These are phyloP conservation scores for Pythium phragmitis DNA, from an alignment of 352 stramenopile genomes.

Conservation along the genomic window DNA sequence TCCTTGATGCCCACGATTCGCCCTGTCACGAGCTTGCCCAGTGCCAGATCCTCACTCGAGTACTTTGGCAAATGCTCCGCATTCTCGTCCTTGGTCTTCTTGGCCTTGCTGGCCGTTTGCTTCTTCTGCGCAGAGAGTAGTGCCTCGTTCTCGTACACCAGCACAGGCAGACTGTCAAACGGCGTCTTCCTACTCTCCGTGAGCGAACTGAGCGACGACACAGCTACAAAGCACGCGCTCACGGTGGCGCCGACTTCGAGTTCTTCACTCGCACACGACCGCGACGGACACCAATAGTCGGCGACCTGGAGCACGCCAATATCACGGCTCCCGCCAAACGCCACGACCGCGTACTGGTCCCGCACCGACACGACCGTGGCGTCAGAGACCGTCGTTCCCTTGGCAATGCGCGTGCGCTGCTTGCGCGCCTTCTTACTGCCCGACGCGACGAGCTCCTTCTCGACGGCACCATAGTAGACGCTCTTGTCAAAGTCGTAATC, in stretches of 20 bases:
- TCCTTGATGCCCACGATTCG: conserved; percentile 79
- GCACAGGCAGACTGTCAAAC: conserved; percentile 73
- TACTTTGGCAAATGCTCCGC: conserved; percentile 76
- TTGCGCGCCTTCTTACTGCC: conserved; percentile 72
- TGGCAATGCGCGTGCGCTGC: conserved; percentile 52
- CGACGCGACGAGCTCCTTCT: conserved; percentile 49
- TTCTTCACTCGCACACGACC: conserved; percentile 45
- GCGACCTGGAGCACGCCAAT: conserved; percentile 70
- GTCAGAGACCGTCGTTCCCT: conserved; percentile 39
- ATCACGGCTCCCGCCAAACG: conserved; percentile 43
- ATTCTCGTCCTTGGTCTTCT: conserved; percentile 31
- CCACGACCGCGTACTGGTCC: conserved; percentile 64
- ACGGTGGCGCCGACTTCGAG: conserved; percentile 48
- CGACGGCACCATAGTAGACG: conserved; percentile 65
- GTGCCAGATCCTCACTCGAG: conserved; percentile 43
- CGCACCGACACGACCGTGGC: conserved; percentile 49
- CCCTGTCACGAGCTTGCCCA: conserved; percentile 70
- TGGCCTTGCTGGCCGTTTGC: conserved; percentile 30
- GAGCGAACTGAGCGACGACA: conserved; percentile 38
- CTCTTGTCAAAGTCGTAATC: conserved; percentile 88
- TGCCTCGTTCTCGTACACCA: conserved; percentile 56
- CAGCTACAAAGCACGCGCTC: conserved; percentile 43
- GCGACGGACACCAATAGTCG: conserved; percentile 77
- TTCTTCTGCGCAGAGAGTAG: conserved; percentile 29
- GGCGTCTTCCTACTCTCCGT: conserved; percentile 42